Evolutionary conservation across 2,329 filamentous ascomycete genomes (phyloP).

Genomic region (Aspergillus cejpii): DNA sequence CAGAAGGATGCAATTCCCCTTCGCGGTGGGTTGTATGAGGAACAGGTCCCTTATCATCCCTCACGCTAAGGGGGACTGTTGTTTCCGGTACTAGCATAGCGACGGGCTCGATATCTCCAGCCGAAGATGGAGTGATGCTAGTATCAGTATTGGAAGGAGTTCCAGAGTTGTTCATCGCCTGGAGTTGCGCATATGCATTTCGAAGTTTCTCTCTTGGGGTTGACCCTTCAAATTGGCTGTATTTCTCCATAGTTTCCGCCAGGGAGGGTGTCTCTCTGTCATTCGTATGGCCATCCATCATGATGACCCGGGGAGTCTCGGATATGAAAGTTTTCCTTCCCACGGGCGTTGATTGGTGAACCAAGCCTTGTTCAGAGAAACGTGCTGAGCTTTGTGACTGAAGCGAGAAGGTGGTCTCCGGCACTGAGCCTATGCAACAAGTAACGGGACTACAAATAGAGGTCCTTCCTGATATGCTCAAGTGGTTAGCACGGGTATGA

Average conservation of each 20-base stretch:
- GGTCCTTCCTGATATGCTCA: not conserved
- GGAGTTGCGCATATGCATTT: constrained; percentile 26
- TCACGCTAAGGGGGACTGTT: constrained; percentile 32
- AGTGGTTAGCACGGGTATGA: not conserved
- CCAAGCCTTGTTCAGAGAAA: not conserved
- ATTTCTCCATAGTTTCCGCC: constrained; percentile 22
- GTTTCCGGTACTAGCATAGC: constrained; percentile 25
- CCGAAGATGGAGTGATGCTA: constrained; percentile 40
- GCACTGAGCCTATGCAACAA: not conserved
- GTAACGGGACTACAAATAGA: not conserved
- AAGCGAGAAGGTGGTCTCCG: constrained; percentile 2
- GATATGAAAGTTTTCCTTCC: not conserved
- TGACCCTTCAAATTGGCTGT: constrained; percentile 24
- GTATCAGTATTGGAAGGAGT: constrained; percentile 18
- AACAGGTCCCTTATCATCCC: constrained; percentile 27
- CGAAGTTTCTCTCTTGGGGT: constrained; percentile 29
- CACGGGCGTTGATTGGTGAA: not conserved
- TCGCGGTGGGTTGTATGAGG: constrained; percentile 14
- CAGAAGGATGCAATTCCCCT: constrained; percentile 19
- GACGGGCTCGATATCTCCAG: constrained; percentile 36
- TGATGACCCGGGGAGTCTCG: not conserved
- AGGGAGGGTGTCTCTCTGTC: constrained; percentile 13
- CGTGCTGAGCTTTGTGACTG: not conserved
- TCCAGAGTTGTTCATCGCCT: constrained; percentile 16
- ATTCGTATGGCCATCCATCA: constrained; percentile 19